Evolutionary conservation across 352 stramenopile species (phyloP).

Genomic region (Pythium rishiriense): DNA sequence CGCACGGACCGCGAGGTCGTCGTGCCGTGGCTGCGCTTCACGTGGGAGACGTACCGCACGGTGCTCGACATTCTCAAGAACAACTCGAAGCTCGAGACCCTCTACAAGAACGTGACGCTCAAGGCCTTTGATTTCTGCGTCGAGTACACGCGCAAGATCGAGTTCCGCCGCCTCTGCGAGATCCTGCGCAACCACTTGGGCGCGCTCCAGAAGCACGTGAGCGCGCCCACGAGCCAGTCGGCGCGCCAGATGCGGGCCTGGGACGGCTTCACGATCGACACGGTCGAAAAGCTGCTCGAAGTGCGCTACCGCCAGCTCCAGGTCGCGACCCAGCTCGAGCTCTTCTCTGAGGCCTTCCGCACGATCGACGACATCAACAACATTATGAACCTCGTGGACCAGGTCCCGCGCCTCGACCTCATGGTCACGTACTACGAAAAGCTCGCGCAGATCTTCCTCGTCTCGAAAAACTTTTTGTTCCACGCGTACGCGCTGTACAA

Average conservation of each 20-base stretch:
- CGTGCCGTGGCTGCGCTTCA: slow-evolving; percentile 93
- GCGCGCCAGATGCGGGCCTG: slow-evolving; percentile 91
- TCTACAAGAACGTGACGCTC: slow-evolving; percentile 79
- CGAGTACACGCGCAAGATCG: slow-evolving; percentile 91
- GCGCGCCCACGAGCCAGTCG: slow-evolving; percentile 68
- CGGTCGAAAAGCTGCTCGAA: slow-evolving; percentile 95
- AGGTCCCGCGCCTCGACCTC: slow-evolving; percentile 92
- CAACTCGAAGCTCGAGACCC: slow-evolving; percentile 91
- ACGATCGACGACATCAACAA: slow-evolving; percentile 99
- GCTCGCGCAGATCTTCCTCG: slow-evolving; percentile 96
- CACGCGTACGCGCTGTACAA: slow-evolving; percentile 97
- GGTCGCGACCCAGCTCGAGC: slow-evolving; percentile 92
- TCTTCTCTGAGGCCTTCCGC: slow-evolving; percentile 98
- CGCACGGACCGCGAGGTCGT: slow-evolving; percentile 94
- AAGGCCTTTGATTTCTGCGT: slow-evolving; percentile 85
- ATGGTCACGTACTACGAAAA: slow-evolving; percentile 99
- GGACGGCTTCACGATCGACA: slow-evolving; percentile 95
- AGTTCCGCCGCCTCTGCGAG: slow-evolving; percentile 97
- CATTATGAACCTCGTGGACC: slow-evolving; percentile 91
- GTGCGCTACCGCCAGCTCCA: slow-evolving; percentile 97
- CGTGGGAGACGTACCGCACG: slow-evolving; percentile 98
- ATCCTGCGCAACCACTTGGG: slow-evolving; percentile 96
- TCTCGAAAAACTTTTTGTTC: slow-evolving; percentile 97
- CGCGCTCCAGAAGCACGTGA: slow-evolving; percentile 93
- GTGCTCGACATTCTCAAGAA: slow-evolving; percentile 97